Evolutionary conservation across 2,329 filamentous ascomycete genomes (phyloP).

Genomic region (Ustulina deusta): DNA sequence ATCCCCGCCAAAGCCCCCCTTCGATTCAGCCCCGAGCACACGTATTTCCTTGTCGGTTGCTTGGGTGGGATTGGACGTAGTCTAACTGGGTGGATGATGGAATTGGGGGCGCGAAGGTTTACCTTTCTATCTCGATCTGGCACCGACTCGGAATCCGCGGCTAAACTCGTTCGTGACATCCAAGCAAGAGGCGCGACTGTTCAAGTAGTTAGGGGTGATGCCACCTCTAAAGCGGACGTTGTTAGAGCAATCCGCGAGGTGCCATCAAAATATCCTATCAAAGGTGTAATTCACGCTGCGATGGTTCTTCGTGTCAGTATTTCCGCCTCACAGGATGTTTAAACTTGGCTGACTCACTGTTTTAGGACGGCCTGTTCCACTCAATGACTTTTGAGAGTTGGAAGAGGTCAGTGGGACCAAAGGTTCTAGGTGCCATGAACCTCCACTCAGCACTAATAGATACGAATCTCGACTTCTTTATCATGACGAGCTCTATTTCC

Average conservation of each 20-base stretch:
- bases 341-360: background rate
- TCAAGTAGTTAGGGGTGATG: background rate
- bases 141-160: background rate
- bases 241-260: background rate
- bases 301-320: slow-evolving; percentile 38
- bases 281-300: slow-evolving; percentile 22
- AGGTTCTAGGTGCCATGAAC: slow-evolving; percentile 33
- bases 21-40: background rate
- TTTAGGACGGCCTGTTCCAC: slow-evolving; percentile 35
- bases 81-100: slow-evolving; percentile 3
- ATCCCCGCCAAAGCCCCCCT: background rate
- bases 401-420: slow-evolving; percentile 19
- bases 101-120: background rate
- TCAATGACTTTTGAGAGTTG: slow-evolving; percentile 25
- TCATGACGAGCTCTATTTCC: slow-evolving; percentile 42
- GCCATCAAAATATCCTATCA: background rate
- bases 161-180: background rate
- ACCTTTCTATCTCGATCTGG: slow-evolving; percentile 12
- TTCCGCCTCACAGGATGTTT: background rate
- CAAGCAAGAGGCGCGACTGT: background rate
- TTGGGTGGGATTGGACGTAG: slow-evolving; percentile 5
- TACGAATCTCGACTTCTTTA: slow-evolving; percentile 39
- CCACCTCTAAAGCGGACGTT: background rate
- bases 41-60: slow-evolving; percentile 13
- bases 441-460: slow-evolving; percentile 29